These are phyloP conservation scores for Schizonepeta tenuifolia DNA, from an alignment of 257 asterid genomes.

Conservation along the genomic window DNA sequence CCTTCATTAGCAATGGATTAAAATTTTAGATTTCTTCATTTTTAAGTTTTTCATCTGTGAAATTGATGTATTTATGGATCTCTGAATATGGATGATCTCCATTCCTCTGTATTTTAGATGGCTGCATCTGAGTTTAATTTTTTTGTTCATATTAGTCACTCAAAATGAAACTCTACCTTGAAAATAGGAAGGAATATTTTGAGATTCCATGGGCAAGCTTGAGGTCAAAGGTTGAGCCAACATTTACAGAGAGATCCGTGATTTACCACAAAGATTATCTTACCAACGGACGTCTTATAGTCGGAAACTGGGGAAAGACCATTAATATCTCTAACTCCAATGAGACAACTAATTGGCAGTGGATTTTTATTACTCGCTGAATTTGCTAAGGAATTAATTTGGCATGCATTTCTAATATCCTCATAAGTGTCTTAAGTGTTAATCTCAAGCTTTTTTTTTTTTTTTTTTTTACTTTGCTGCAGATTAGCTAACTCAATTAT, in stretches of 20 bases:
- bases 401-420: too few species aligned
- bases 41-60: too few species aligned
- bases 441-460: too few species aligned
- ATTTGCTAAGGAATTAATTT: too few species aligned
- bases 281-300: constrained; percentile 64
- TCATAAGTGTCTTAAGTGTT: too few species aligned
- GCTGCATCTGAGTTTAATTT: neutral
- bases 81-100: neutral
- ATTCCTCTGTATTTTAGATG: constrained; percentile 3
- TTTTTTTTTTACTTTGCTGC: too few species aligned
- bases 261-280: constrained; percentile 86
- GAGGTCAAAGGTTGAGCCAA: constrained; percentile 81
- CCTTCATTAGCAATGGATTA: neutral
- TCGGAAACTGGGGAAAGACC: constrained; percentile 69
- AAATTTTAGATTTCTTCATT: too few species aligned
- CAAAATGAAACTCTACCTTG: neutral
- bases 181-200: constrained; percentile 81
- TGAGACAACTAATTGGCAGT: too few species aligned
- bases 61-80: too few species aligned
- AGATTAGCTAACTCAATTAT: too few species aligned
- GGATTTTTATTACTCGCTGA: too few species aligned
- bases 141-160: neutral
- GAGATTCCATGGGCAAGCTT: constrained; percentile 91
- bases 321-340: constrained; percentile 54
- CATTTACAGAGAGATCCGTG: constrained; percentile 68